Percentiles rank a stretch among this genome's conserved stretches.
phyloP scores from a whole-genome alignment of 176 grass and related monocot species.

The Eragrostis curvula region DNA sequence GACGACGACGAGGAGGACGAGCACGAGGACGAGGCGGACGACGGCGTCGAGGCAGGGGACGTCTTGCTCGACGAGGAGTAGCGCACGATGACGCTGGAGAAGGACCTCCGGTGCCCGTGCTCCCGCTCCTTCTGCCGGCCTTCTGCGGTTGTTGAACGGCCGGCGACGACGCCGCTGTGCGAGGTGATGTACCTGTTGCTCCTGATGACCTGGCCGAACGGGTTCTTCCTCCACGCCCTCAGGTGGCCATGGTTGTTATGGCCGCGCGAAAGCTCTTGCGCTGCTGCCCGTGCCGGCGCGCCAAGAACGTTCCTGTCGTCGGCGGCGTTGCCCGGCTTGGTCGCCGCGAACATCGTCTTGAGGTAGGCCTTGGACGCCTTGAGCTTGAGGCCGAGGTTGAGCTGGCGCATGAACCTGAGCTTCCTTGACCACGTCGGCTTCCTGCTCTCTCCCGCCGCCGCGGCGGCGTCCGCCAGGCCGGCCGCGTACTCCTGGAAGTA shows the following conservation, averaged over 20 bases:
- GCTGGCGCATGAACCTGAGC: conserved; percentile 63
- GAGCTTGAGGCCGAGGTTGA: conserved; percentile 64
- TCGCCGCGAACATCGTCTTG: conserved; percentile 68
- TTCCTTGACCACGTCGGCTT: conserved; percentile 78
- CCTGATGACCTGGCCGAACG: conserved; percentile 49
- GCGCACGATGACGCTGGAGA: conserved; percentile 71
- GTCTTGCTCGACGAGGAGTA: conserved; percentile 49
- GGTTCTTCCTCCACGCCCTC: conserved; percentile 61
- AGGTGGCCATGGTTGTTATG: conserved; percentile 9
- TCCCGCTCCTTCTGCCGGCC: conserved; percentile 52
- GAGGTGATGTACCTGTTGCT: conserved; percentile 42
- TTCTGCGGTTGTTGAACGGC: neutral
- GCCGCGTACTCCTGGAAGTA: conserved; percentile 83
- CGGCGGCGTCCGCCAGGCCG: conserved; percentile 31
- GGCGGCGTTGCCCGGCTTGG: conserved; percentile 34
- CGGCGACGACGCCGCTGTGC: neutral
- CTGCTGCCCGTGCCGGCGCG: no score
- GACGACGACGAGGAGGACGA: conserved; percentile 6
- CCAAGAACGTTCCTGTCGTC: conserved; percentile 33
- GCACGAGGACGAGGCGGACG: neutral
- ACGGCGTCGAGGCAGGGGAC: conserved; percentile 41
- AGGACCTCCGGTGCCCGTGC: conserved; percentile 66
- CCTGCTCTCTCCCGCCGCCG: conserved; percentile 25
- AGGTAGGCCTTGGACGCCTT: conserved; percentile 82
- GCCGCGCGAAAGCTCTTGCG: conserved; percentile 5